Evolutionary conservation across 495 filamentous ascomycete genomes (phyloP).

Genomic region (Tuber melanosporum): DNA sequence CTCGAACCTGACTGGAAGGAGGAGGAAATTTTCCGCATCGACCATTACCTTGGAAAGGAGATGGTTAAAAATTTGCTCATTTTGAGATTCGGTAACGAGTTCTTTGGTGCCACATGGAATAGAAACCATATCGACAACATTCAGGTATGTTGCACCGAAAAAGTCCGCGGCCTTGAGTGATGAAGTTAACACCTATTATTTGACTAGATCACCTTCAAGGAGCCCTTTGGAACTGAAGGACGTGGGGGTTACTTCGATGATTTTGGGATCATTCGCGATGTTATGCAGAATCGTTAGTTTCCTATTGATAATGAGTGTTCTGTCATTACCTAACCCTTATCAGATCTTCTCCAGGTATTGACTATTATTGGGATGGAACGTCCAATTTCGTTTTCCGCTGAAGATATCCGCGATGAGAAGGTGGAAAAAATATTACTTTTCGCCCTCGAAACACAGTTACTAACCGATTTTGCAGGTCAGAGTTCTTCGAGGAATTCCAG

Average conservation of each 20-base stretch:
- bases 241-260: constrained; percentile 99
- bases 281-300: constrained; percentile 73
- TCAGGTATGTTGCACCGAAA: constrained; percentile 45
- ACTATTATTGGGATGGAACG: constrained; percentile 97
- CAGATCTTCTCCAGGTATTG: constrained; percentile 87
- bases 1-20: constrained; percentile 98
- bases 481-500: constrained; percentile 84
- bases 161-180: neutral
- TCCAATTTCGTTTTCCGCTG: constrained; percentile 94
- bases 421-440: constrained; percentile 45
- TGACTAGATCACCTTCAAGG: constrained; percentile 88
- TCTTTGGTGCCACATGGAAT: constrained; percentile 99
- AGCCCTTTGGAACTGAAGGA: constrained; percentile 99
- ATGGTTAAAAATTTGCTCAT: constrained; percentile 99
- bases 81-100: constrained; percentile 95
- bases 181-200: constrained; percentile 3
- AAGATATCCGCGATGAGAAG: constrained; percentile 99
- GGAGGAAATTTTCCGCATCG: constrained; percentile 98
- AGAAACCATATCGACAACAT: constrained; percentile 99
- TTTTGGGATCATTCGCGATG: constrained; percentile 98
- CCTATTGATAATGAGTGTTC: neutral
- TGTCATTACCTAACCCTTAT: constrained; percentile 34
- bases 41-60: constrained; percentile 99
- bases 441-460: neutral
- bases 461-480: constrained; percentile 50